Conservation (phyloP, 495 filamentous ascomycete species). For the Penicillium canariense region DNA sequence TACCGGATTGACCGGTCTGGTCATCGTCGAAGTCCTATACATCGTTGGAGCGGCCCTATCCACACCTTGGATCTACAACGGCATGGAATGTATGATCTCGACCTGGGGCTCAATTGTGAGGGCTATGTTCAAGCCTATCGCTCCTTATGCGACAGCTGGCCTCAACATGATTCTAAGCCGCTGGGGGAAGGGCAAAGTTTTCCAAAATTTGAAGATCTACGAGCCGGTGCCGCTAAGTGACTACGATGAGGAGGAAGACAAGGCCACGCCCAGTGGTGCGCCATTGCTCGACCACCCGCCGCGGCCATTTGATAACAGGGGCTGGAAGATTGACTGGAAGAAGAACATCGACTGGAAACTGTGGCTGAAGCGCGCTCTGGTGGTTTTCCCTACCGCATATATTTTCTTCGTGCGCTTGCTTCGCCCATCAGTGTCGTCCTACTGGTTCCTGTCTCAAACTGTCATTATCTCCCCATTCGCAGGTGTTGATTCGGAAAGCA, state of each 20-base stretch:
- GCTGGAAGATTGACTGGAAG: background rate
- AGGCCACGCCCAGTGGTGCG: constrained; percentile 11
- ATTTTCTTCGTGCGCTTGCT: constrained; percentile 17
- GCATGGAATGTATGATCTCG: constrained; percentile 22
- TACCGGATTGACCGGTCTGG: constrained; percentile 38
- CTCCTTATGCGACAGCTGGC: background rate
- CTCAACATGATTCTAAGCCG: constrained; percentile 5
- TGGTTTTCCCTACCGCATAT: constrained; percentile 16
- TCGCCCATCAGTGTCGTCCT: constrained; percentile 21
- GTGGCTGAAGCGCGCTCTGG: constrained; percentile 14
- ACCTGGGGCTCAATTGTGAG: constrained; percentile 23
- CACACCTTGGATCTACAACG: constrained; percentile 22
- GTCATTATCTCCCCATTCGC: constrained; percentile 22
- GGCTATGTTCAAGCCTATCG: constrained; percentile 12
- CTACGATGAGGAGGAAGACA: constrained; percentile 28
- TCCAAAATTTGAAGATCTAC: constrained; percentile 26
- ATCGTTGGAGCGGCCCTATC: constrained; percentile 23
- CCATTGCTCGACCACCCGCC: constrained; percentile 13
- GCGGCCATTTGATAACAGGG: background rate
- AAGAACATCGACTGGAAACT: background rate
- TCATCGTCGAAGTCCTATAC: constrained; percentile 32
- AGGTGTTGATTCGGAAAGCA: constrained; percentile 21
- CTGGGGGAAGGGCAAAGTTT: constrained; percentile 12
- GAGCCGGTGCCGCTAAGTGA: constrained; percentile 19
- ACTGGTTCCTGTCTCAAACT: constrained; percentile 26